These are phyloP conservation scores for Monilinia fructicola DNA, from an alignment of 2,329 filamentous ascomycete genomes.

Conservation along the genomic window DNA sequence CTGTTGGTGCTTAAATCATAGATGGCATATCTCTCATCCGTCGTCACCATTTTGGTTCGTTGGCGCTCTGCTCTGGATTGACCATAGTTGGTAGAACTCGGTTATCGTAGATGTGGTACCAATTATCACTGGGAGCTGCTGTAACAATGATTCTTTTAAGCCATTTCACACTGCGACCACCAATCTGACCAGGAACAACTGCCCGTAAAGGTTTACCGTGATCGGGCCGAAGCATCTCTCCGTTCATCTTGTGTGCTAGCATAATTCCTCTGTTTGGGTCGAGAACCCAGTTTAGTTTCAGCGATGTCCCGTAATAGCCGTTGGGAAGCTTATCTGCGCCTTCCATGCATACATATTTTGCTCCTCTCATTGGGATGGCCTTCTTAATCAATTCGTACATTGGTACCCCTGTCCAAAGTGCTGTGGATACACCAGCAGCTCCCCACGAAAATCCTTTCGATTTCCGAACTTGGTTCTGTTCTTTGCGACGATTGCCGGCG, in stretches of 20 bases:
- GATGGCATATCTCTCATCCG: conserved; percentile 86
- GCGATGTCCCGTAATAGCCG: conserved; percentile 82
- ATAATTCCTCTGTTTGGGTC: conserved; percentile 81
- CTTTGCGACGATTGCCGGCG: conserved; percentile 87
- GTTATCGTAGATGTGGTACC: conserved; percentile 96
- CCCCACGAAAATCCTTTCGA: conserved; percentile 96
- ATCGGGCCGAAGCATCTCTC: conserved; percentile 74
- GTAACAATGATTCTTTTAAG: conserved; percentile 78
- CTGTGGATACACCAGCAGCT: conserved; percentile 80
- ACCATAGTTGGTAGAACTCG: conserved; percentile 84
- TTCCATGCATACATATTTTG: conserved; percentile 86
- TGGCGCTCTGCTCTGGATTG: conserved; percentile 74
- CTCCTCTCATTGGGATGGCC: conserved; percentile 67
- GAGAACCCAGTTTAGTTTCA: conserved; percentile 86
- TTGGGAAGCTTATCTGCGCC: conserved; percentile 87
- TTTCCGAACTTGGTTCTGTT: conserved; percentile 88
- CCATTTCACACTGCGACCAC: conserved; percentile 92
- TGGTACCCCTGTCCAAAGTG: conserved; percentile 80
- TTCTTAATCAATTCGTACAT: conserved; percentile 68
- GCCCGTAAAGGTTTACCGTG: conserved; percentile 82
- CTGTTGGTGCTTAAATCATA: conserved; percentile 90
- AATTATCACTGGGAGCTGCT: conserved; percentile 78
- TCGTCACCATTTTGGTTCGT: conserved; percentile 77
- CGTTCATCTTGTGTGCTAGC: conserved; percentile 90
- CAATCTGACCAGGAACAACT: conserved; percentile 88